These are phyloP conservation scores for Triglochin maritima DNA, from an alignment of 106 monocot species.

Conservation along the genomic window DNA sequence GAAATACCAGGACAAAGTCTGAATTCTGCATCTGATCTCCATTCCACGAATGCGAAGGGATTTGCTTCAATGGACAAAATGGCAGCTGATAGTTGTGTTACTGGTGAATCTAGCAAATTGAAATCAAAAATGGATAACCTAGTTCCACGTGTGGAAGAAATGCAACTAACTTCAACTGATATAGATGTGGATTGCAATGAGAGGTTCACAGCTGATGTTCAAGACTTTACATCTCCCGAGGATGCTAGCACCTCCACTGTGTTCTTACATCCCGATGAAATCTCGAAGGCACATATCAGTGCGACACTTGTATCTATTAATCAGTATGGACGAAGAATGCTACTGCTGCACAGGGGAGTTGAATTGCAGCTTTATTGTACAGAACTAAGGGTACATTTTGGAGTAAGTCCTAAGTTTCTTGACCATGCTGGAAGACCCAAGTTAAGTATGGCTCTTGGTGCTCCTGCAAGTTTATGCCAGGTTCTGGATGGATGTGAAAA, in stretches of 20 bases:
- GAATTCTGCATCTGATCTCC: slow-evolving; percentile 8
- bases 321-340: slow-evolving; percentile 23
- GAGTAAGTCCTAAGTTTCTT: slow-evolving; percentile 49
- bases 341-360: slow-evolving; percentile 39
- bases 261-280: slow-evolving; percentile 49
- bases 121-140: slow-evolving; percentile 14
- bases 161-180: slow-evolving; percentile 22
- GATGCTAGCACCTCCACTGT: slow-evolving; percentile 20
- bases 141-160: slow-evolving; percentile 28
- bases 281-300: slow-evolving; percentile 33
- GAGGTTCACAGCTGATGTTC: slow-evolving; percentile 5
- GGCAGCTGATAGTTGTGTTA: slow-evolving; percentile 3
- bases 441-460: slow-evolving; percentile 49
- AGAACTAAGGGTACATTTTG: slow-evolving; percentile 54
- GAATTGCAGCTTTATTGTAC: slow-evolving; percentile 45
- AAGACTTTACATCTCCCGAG: slow-evolving; percentile 12
- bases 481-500: slow-evolving; percentile 57
- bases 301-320: slow-evolving; percentile 13
- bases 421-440: slow-evolving; percentile 66
- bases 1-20: neutral
- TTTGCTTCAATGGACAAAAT: neutral
- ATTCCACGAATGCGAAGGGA: slow-evolving; percentile 1
- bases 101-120: slow-evolving; percentile 9
- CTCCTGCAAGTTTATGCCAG: slow-evolving; percentile 36
- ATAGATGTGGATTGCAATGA: neutral